Base-by-base conservation (phyloP, 1,284 basidiomycete species). In the Microbotryum lychnidis-dioicae region DNA sequence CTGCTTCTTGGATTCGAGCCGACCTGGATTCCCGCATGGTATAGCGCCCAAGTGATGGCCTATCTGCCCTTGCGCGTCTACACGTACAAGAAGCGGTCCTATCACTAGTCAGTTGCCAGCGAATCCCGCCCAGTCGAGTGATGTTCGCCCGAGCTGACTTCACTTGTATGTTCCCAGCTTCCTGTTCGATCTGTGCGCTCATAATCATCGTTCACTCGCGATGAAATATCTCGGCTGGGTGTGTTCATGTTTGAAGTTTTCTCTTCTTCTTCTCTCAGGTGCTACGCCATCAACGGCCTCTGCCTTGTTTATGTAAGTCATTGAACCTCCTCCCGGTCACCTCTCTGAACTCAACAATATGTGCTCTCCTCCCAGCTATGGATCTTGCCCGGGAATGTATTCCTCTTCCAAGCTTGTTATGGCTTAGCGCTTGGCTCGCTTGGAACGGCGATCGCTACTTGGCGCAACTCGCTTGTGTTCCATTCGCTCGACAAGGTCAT, bases 381-480 rank as follows among this genome's bases (percentile, higher is more conserved):
- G 71, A 57, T 73, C 23, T 66, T 68, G 45, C 73, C 73, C 20
- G 57, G 59, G 4, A 70, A 63, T 20, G 31, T 65, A 14, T 62
- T 69, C 48, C 66, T 73, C 20, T 73, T 73, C 60, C 63, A 70
- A 47, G 73, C 72, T 16, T 71, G 69, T 53, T 73, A 72, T 51
- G 71, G 72, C 27, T 64, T 73, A 6, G 63, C 71, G 7, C 71
- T 73, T 33, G 73, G 73, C 29, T 69, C 67, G n/a, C 61, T 71
- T 21, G 68, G 68, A 52, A 62, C 67, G 61, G 71, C 70, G n/a
- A 72, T 73, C 53, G 70, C 70, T n/a, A 73, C 70, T 0, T 74
- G 73, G 73, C 68, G 73, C 48, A 74, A 74, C 58, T 73, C 72
- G 45, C 69, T 74, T 50, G 73, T 74, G 20, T 73, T 74, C 59